Percentiles rank a stretch among this genome's conserved stretches.
Conservation (phyloP, 805 yeast genomes). For the Pichia kluyveri region DNA sequence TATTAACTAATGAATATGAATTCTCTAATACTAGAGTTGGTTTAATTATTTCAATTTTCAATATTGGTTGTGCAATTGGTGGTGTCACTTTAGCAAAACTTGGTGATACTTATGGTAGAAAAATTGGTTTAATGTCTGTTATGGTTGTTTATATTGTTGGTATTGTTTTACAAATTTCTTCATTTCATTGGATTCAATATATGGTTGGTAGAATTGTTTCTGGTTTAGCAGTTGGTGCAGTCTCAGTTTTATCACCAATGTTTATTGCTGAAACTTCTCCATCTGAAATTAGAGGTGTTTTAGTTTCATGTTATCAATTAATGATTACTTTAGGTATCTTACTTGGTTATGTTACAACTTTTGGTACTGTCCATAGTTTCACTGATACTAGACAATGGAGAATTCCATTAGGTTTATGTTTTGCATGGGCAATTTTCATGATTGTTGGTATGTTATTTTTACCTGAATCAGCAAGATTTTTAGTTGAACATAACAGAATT, state of each 20-base stretch:
- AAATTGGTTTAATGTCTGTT: constrained; percentile 40
- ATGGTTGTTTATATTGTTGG: constrained; percentile 51
- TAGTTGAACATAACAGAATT: constrained; percentile 37
- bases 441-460: constrained; percentile 40
- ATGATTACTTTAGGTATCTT: constrained; percentile 62
- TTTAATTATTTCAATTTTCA: constrained; percentile 57
- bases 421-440: constrained; percentile 41
- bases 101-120: constrained; percentile 54
- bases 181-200: constrained; percentile 51
- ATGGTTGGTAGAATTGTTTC: constrained; percentile 50
- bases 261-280: constrained; percentile 63
- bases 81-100: constrained; percentile 45
- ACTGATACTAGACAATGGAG: constrained; percentile 49
- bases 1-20: constrained; percentile 28
- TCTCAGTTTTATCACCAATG: constrained; percentile 41
- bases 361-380: constrained; percentile 45
- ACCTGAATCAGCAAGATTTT: constrained; percentile 64
- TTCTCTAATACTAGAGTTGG: constrained; percentile 46
- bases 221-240: constrained; percentile 45
- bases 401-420: constrained; percentile 43
- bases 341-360: constrained; percentile 55
- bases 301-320: constrained; percentile 59
- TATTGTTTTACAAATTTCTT: constrained; percentile 46
- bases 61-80: constrained; percentile 64
- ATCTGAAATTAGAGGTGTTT: constrained; percentile 56